These are phyloP conservation scores for Colletotrichum tabaci DNA, from an alignment of 2,329 filamentous ascomycete genomes.

Conservation along the genomic window DNA sequence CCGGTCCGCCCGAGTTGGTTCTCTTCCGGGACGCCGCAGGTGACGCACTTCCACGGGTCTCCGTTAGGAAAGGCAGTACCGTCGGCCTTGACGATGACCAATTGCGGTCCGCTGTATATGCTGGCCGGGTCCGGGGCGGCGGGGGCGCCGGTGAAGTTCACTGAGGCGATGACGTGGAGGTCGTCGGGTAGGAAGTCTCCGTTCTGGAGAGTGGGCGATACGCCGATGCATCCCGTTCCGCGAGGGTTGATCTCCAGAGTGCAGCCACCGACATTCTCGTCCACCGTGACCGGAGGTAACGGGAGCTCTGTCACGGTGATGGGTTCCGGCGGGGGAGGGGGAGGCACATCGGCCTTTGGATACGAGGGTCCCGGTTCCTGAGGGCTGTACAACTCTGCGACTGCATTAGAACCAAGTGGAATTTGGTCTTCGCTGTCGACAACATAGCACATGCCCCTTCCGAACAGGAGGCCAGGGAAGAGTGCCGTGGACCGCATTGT, in stretches of 20 bases:
- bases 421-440: background rate
- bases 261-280: constrained; percentile 50
- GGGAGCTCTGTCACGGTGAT: constrained; percentile 54
- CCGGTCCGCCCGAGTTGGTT: constrained; percentile 48
- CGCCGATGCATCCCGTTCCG: constrained; percentile 56
- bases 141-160: constrained; percentile 60
- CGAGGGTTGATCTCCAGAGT: constrained; percentile 51
- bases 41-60: constrained; percentile 64
- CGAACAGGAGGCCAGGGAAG: background rate
- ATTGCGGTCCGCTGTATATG: constrained; percentile 58
- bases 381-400: background rate
- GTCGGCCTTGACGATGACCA: constrained; percentile 61
- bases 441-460: background rate
- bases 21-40: constrained; percentile 56
- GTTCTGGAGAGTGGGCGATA: constrained; percentile 23
- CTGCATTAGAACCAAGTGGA: background rate
- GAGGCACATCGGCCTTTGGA: constrained; percentile 35
- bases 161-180: constrained; percentile 57
- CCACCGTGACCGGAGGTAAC: constrained; percentile 53
- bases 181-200: constrained; percentile 58
- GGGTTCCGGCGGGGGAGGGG: constrained; percentile 51
- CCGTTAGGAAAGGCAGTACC: constrained; percentile 58
- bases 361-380: no score
- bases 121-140: constrained; percentile 55
- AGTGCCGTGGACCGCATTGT: constrained; percentile 8